These are phyloP conservation scores for Tuber umbilicatum DNA, from an alignment of 495 filamentous ascomycete genomes.

Conservation along the genomic window DNA sequence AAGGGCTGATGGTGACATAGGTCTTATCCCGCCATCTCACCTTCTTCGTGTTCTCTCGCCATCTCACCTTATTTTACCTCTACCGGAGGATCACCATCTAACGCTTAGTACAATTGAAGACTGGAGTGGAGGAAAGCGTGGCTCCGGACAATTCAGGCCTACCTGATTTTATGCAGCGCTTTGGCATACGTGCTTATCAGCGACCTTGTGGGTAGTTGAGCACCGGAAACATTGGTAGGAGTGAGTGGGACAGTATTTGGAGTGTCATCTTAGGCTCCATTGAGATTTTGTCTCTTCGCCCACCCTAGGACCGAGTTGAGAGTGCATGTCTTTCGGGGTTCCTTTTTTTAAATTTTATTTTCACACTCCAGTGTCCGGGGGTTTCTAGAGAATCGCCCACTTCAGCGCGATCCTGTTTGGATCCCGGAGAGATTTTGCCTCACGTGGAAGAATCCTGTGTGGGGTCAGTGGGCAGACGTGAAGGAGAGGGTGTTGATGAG, in stretches of 20 bases:
- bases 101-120: background rate
- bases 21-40: background rate
- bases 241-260: background rate
- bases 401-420: background rate
- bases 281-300: background rate
- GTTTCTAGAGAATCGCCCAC: background rate
- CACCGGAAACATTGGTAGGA: background rate
- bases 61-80: background rate
- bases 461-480: background rate
- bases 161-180: background rate
- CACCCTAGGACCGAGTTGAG: background rate
- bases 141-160: background rate
- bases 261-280: background rate
- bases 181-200: background rate
- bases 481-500: background rate
- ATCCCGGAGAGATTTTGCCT: background rate
- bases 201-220: background rate
- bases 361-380: background rate
- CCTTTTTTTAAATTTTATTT: background rate
- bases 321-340: conserved; percentile 3
- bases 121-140: background rate
- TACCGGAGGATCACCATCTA: background rate
- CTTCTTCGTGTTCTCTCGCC: background rate
- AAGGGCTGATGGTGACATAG: background rate
- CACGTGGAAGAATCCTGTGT: background rate